A percentile compares a stretch with the other conserved stretches of the same genome.
phyloP scores from a whole-genome alignment of 2,329 filamentous ascomycete species.

The Penicillium hesseltinei region DNA sequence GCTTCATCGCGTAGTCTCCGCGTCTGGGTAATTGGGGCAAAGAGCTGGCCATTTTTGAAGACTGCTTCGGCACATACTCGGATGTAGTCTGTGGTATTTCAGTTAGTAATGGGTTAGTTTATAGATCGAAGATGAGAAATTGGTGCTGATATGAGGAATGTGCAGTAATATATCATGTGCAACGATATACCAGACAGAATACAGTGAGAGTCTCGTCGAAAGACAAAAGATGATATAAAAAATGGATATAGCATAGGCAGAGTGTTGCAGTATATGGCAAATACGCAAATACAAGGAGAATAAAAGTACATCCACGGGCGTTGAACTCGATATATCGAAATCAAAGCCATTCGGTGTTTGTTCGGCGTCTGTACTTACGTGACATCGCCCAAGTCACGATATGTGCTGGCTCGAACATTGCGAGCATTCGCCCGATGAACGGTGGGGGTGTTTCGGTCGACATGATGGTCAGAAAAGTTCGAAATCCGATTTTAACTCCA shows the following conservation, averaged over 20 bases:
- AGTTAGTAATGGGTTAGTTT: conserved; percentile 11
- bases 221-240: not conserved
- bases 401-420: conserved; percentile 26
- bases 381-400: conserved; percentile 28
- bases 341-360: not conserved
- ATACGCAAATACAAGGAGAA: not conserved
- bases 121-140: not conserved
- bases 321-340: not conserved
- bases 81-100: conserved; percentile 29
- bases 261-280: not conserved
- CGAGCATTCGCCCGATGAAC: conserved; percentile 17
- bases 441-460: conserved; percentile 14
- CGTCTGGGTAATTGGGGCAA: conserved; percentile 35
- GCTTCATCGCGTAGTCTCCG: conserved; percentile 39
- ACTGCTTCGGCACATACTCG: conserved; percentile 34
- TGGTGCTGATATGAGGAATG: not conserved
- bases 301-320: not conserved
- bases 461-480: conserved; percentile 1
- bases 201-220: not conserved
- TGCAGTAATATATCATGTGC: not conserved
- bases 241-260: not conserved
- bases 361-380: conserved; percentile 23
- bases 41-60: conserved; percentile 33
- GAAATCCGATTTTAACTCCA: not conserved
- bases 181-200: not conserved